Base-by-base conservation (phyloP, 2,329 filamentous ascomycete species). In the Exserohilum rostratum region DNA sequence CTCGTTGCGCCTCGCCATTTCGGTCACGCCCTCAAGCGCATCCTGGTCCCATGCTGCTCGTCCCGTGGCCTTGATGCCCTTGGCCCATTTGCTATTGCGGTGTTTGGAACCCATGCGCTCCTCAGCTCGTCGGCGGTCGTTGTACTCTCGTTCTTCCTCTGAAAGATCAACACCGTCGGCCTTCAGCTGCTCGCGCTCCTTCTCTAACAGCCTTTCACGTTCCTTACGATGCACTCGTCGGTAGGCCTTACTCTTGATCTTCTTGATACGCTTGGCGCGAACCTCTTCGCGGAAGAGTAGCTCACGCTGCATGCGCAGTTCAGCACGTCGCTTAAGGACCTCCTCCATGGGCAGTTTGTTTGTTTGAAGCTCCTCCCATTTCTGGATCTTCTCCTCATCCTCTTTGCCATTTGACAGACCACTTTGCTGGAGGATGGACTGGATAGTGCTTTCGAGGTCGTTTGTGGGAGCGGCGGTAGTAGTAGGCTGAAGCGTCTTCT, bases 201-300 rank as follows among this genome's bases (percentile, higher is more conserved):
- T 77, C 56, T 85, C 78, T 45, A 84, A 81, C 55, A 83, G 70
- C 59, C 81, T 82, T 70, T 88, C 85, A 12, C 85, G 81, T 70
- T 90, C 90, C 71, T 89, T 96, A 33, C 93, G 87, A 76, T 98
- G 93, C 12, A 98, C 89, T 39, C 93, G 88, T 50, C 93, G 90
- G 73, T 96, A 99, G 0, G 92, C 86, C 76, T 97, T 99, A 73
- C 90, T 96, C 82, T 99, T 99, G 79, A 99, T 99, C 81, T 98
- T 98, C 79, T 97, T 96, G 77, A 99, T 91, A 20, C 95, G 88
- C 77, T 93, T 96, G 6, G 92, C 86, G 52, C 92, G 89, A 38
- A 92, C 88, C 69, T 96, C 89, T 76, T 98, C 93, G 10, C 93
- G 85, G 66, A 96, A 96, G 61, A 93, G 83, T 6, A 96, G 78